These are phyloP conservation scores for Kuraishia floccosa DNA, from an alignment of 805 yeast species.

Conservation along the genomic window DNA sequence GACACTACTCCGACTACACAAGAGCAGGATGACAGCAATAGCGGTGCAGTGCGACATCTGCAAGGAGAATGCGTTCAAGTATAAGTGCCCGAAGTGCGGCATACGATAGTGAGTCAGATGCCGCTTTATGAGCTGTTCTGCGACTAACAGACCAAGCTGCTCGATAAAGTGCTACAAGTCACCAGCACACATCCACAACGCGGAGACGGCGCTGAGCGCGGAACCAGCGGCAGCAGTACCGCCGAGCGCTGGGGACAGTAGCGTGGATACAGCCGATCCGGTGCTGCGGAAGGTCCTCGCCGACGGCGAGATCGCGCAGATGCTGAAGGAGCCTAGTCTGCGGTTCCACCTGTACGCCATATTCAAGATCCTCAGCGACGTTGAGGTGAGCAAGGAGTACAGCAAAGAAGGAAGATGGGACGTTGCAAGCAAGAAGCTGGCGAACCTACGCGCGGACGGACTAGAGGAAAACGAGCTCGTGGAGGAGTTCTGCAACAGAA, in stretches of 20 bases:
- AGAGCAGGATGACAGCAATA: no score
- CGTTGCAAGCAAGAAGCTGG: conserved; percentile 49
- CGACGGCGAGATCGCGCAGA: conserved; percentile 30
- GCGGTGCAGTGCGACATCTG: conserved; percentile 25
- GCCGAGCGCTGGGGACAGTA: neutral
- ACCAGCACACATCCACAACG: conserved; percentile 21
- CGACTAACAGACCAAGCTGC: conserved; percentile 25
- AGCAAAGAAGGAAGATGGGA: conserved; percentile 42
- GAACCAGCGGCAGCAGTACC: neutral
- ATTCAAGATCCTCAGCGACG: conserved; percentile 33
- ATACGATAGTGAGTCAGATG: conserved; percentile 20
- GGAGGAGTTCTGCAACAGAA: conserved; percentile 51
- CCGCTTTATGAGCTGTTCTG: neutral
- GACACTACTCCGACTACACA: no score
- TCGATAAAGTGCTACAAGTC: conserved; percentile 51
- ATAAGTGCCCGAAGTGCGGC: conserved; percentile 37
- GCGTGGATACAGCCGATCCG: conserved; percentile 9
- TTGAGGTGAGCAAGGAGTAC: conserved; percentile 33
- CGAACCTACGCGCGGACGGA: conserved; percentile 54
- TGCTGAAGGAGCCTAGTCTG: conserved; percentile 41
- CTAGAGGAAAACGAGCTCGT: conserved; percentile 53
- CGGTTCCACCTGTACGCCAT: conserved; percentile 43
- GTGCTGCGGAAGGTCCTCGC: conserved; percentile 17
- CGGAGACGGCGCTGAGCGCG: conserved; percentile 4
- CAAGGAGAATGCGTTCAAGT: conserved; percentile 20